Evolutionary conservation across 352 stramenopile species (phyloP).

Genomic region (Phytophthora tentaculata): DNA sequence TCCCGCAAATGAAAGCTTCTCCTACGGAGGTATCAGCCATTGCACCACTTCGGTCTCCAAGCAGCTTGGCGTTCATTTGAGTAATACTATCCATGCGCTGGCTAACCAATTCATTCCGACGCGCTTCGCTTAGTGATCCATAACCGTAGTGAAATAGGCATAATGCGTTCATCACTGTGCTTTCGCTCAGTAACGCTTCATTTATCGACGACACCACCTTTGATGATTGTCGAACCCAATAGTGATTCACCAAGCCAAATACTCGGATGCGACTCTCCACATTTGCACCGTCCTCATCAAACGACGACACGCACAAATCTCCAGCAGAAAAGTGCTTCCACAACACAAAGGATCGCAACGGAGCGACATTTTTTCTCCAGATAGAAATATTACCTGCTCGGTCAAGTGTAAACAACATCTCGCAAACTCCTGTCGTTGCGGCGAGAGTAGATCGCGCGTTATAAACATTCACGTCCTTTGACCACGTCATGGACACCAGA

Average conservation of each 20-base stretch:
- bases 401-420: constrained; percentile 86
- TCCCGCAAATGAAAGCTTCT: constrained; percentile 72
- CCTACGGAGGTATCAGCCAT: constrained; percentile 68
- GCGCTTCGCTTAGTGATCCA: constrained; percentile 60
- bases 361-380: constrained; percentile 70
- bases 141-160: constrained; percentile 80
- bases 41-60: constrained; percentile 57
- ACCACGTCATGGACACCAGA: constrained; percentile 59
- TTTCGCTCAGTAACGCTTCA: constrained; percentile 69
- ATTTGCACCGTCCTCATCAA: constrained; percentile 11
- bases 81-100: constrained; percentile 69
- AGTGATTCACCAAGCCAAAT: constrained; percentile 48
- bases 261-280: constrained; percentile 19
- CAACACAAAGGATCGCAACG: constrained; percentile 61
- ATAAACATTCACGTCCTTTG: constrained; percentile 63
- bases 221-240: constrained; percentile 41
- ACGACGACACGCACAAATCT: constrained; percentile 41
- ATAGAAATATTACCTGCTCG: constrained; percentile 68
- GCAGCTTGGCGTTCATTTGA: constrained; percentile 70
- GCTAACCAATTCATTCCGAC: constrained; percentile 58
- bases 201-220: constrained; percentile 42
- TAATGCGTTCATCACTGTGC: constrained; percentile 71
- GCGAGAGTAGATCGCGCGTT: constrained; percentile 35
- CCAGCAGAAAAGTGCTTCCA: constrained; percentile 65
- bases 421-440: constrained; percentile 30